A percentile compares a stretch with the other conserved stretches of the same genome.
Conservation (phyloP, 495 filamentous ascomycete species). For the Aspergillus hancockii region DNA sequence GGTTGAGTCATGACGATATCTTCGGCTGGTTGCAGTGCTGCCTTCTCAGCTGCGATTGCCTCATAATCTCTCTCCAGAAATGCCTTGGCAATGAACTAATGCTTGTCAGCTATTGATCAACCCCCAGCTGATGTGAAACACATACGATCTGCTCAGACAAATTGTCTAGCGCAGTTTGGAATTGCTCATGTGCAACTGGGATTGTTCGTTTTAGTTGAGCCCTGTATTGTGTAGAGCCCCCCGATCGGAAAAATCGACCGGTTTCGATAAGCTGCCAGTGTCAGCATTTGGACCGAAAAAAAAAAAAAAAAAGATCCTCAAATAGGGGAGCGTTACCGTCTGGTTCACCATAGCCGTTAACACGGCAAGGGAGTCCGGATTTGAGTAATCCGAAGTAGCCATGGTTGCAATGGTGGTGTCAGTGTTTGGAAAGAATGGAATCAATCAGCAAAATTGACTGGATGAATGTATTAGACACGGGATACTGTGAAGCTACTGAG, state of each 20-base stretch:
- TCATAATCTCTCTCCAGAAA: conserved; percentile 50
- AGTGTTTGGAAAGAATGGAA: neutral
- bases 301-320: no score
- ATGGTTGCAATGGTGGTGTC: conserved; percentile 19
- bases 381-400: conserved; percentile 33
- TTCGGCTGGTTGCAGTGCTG: conserved; percentile 27
- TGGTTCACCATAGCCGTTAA: conserved; percentile 47
- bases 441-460: neutral
- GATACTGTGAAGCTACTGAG: neutral
- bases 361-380: conserved; percentile 44
- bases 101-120: conserved; percentile 18
- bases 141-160: conserved; percentile 55
- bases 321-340: conserved; percentile 32
- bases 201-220: conserved; percentile 44
- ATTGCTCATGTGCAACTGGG: conserved; percentile 46
- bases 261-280: conserved; percentile 48
- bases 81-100: conserved; percentile 48
- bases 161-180: conserved; percentile 51
- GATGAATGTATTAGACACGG: neutral
- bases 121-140: conserved; percentile 11
- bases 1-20: conserved; percentile 38
- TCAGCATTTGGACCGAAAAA: conserved; percentile 18
- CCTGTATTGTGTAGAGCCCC: conserved; percentile 36
- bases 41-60: conserved; percentile 37
- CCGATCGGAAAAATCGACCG: conserved; percentile 46